Evolutionary conservation across 2,329 filamentous ascomycete species (phyloP), one percentile per base, ranked within the genome.

Genomic region (Monilinia polystroma): DNA sequence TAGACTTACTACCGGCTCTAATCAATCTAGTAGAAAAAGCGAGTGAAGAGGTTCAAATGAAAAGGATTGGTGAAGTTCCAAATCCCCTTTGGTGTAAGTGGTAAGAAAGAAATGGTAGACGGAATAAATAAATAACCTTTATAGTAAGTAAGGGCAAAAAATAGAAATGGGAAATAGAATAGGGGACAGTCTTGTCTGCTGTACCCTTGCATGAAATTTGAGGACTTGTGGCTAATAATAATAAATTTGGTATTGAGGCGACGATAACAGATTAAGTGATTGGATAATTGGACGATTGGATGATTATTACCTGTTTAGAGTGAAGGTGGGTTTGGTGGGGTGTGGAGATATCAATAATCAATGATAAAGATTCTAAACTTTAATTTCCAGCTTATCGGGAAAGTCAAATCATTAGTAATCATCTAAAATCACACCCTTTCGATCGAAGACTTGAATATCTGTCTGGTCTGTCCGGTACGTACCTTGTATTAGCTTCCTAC

Each of bases 131-230:
- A 62, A 20, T 7, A 8, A 47, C 6, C 20, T 47, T n/a, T 38
- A 23, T 23, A 23, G 23, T 32, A 53, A 54, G 49, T 20, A 29
- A 63, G 49, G 63, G 43, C 41, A 58, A 23, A 47, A 58, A 70
- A 68, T 70, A 67, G 66, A 69, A 70, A 67, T 69, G 63, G 64
- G 66, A 68, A 43, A 43, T 43, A 16, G 38, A 41, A 65, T 45
- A 45, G 43, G 52, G 41, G 62, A 64, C 52, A 23, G 26, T 47
- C 12, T 55, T 47, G 32, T 26, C 52, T 32, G 18, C 23, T 43
- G 41, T 51, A 63, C 38, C 52, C 41, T 64, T 64, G 62, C 52
- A 64, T 57, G 43, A 11, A 35, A 47, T 58, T 54, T 63, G 58
- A 51, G 29, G 45, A 35, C 20, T n/a, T 47, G 45, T 47, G 45